These are phyloP conservation scores for Panellus pusillus DNA, from an alignment of 768 basidiomycete species.

Conservation along the genomic window DNA sequence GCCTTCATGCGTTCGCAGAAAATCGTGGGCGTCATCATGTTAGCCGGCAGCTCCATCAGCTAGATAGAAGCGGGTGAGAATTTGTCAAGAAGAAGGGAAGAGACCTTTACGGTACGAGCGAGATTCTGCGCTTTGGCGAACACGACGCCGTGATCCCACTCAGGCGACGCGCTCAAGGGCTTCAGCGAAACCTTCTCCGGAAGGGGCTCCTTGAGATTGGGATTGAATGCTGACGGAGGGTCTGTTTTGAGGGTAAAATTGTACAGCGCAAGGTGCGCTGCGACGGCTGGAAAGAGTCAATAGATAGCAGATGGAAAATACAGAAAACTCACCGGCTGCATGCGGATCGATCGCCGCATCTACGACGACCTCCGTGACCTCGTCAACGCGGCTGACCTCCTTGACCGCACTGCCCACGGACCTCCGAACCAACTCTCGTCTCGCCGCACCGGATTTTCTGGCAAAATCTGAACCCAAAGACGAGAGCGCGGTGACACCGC, in stretches of 20 bases:
- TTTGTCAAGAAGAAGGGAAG: background rate
- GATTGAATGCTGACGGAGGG: slow-evolving; percentile 65
- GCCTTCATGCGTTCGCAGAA: slow-evolving; percentile 72
- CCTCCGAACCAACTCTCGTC: slow-evolving; percentile 68
- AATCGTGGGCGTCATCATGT: slow-evolving; percentile 83
- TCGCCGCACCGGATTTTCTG: slow-evolving; percentile 43
- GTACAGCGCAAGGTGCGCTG: slow-evolving; percentile 72
- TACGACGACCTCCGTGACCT: slow-evolving; percentile 59
- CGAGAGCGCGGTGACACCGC: slow-evolving; percentile 51
- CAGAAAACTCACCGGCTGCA: slow-evolving; percentile 60
- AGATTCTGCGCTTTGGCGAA: slow-evolving; percentile 81
- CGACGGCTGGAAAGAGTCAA: slow-evolving; percentile 54
- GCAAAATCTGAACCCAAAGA: slow-evolving; percentile 59
- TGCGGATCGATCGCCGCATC: slow-evolving; percentile 72
- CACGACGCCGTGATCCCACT: slow-evolving; percentile 72
- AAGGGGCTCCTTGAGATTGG: slow-evolving; percentile 50
- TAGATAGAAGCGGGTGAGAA: slow-evolving; percentile 27
- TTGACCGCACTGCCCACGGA: slow-evolving; percentile 75
- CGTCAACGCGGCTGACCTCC: slow-evolving; percentile 60
- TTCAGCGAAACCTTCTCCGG: slow-evolving; percentile 51
- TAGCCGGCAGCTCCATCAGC: slow-evolving; percentile 85
- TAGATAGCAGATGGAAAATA: slow-evolving; percentile 1
- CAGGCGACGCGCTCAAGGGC: slow-evolving; percentile 47
- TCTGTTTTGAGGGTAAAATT: slow-evolving; percentile 79
- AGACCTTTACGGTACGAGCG: slow-evolving; percentile 62